phyloP scores from a whole-genome alignment of 495 filamentous ascomycete species.

The Lasiosphaeriaceae sp. region DNA sequence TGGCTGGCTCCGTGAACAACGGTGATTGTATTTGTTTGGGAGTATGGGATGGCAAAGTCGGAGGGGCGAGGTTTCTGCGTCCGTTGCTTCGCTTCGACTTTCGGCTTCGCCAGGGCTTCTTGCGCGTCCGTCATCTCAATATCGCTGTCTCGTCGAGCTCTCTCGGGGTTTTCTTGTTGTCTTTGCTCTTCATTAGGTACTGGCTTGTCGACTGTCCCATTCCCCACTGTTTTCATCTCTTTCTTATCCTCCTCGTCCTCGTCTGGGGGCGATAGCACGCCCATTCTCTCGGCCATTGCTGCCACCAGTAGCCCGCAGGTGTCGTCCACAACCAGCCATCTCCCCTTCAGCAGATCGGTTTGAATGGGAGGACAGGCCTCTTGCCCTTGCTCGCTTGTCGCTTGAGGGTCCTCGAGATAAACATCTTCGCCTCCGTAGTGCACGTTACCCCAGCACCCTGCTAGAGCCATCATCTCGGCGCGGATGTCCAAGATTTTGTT shows the following conservation, averaged over 20 bases:
- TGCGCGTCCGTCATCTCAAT: slow-evolving; percentile 18
- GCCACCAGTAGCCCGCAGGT: slow-evolving; percentile 82
- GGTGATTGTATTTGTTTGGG: slow-evolving; percentile 76
- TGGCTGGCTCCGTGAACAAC: slow-evolving; percentile 84
- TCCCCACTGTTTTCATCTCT: slow-evolving; percentile 16
- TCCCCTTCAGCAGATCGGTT: slow-evolving; percentile 43
- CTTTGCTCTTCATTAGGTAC: neutral
- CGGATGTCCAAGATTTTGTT: slow-evolving; percentile 81
- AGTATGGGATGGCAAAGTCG: slow-evolving; percentile 41
- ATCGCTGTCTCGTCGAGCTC: slow-evolving; percentile 7
- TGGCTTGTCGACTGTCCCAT: slow-evolving; percentile 3
- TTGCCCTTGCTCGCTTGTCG: slow-evolving; percentile 20
- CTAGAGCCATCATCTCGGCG: slow-evolving; percentile 75
- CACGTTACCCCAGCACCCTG: slow-evolving; percentile 50
- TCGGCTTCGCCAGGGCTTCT: slow-evolving; percentile 1
- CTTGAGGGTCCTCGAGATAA: slow-evolving; percentile 26
- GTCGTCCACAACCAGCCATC: slow-evolving; percentile 89
- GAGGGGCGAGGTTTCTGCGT: slow-evolving; percentile 25
- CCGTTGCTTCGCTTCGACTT: slow-evolving; percentile 21
- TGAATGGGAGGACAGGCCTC: slow-evolving; percentile 19
- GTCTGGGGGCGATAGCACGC: slow-evolving; percentile 59
- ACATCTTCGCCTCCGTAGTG: slow-evolving; percentile 42
- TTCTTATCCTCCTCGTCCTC: slow-evolving; percentile 36
- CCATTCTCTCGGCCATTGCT: slow-evolving; percentile 88
- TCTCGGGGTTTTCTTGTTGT: neutral